phyloP scores from a whole-genome alignment of 345 rosid species.

The Ceriops zippeliana region DNA sequence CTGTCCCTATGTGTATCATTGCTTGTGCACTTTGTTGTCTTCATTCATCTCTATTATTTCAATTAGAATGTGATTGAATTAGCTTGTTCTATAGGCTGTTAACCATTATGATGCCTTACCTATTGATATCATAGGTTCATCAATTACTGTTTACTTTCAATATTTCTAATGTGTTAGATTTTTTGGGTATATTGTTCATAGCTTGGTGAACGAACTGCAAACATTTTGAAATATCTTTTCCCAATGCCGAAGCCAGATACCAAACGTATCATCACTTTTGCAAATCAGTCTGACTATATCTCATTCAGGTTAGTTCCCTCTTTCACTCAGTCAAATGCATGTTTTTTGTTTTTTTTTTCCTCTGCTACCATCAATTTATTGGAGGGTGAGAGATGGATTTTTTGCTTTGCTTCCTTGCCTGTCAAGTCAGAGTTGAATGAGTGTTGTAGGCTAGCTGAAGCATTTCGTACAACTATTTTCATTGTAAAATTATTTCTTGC shows the following conservation, averaged over 20 bases:
- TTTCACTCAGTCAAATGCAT: not conserved
- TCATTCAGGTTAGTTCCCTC: slow-evolving; percentile 73
- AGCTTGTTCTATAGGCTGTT: not conserved
- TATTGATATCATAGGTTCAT: not conserved
- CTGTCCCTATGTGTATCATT: too few species aligned
- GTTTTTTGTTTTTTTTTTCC: not conserved
- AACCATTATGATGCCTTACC: not conserved
- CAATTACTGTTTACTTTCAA: not conserved
- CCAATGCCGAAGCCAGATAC: slow-evolving; percentile 82
- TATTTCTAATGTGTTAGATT: not conserved
- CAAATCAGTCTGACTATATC: slow-evolving; percentile 70
- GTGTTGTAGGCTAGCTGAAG: too few species aligned
- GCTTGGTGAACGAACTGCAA: slow-evolving; percentile 78
- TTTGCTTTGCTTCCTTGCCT: too few species aligned
- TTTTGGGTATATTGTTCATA: slow-evolving; percentile 20
- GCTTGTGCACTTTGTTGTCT: too few species aligned
- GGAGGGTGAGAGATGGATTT: too few species aligned
- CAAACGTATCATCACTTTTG: slow-evolving; percentile 75
- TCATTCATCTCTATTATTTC: too few species aligned
- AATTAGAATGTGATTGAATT: too few species aligned
- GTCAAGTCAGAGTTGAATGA: too few species aligned
- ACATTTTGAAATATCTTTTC: slow-evolving; percentile 81
- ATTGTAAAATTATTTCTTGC: too few species aligned
- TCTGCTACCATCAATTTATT: not conserved
- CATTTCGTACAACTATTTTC: too few species aligned